These are phyloP conservation scores for Allomyces macrogynus DNA, from an alignment of 192 early-diverging fungal genomes.

Conservation along the genomic window DNA sequence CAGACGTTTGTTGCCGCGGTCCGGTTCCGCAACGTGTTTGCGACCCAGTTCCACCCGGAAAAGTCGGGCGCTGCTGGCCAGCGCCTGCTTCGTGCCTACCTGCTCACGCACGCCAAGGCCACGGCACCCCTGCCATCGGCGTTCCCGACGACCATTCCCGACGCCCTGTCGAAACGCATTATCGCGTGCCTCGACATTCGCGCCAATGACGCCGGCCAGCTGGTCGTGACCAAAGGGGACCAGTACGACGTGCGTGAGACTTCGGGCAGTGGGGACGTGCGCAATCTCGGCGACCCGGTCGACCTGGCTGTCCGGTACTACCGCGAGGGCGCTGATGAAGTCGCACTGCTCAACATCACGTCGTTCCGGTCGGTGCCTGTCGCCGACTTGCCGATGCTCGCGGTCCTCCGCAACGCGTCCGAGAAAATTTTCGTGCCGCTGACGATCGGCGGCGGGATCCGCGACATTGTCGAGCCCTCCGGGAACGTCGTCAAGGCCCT, in stretches of 20 bases:
- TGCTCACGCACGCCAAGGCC: constrained; percentile 20
- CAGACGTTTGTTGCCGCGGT: constrained; percentile 69
- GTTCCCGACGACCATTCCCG: constrained; percentile 11
- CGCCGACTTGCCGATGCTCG: constrained; percentile 82
- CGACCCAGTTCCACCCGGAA: constrained; percentile 98
- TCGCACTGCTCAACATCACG: constrained; percentile 97
- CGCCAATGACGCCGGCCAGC: constrained; percentile 85
- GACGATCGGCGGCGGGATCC: constrained; percentile 96
- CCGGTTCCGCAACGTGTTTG: constrained; percentile 70
- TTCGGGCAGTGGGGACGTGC: constrained; percentile 37
- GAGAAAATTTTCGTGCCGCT: constrained; percentile 95
- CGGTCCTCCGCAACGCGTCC: constrained; percentile 68
- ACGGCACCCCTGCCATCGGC: constrained; percentile 4
- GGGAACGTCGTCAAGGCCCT: constrained; percentile 45
- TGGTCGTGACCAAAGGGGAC: constrained; percentile 99
- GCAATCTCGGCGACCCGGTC: constrained; percentile 95
- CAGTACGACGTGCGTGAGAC: constrained; percentile 94
- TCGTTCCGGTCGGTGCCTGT: constrained; percentile 85
- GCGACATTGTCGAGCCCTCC: constrained; percentile 73
- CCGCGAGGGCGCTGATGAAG: constrained; percentile 90
- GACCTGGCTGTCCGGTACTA: constrained; percentile 81
- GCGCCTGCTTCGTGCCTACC: constrained; percentile 57
- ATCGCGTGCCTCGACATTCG: constrained; percentile 96
- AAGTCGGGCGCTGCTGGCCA: constrained; percentile 85
- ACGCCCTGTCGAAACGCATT: constrained; percentile 65